Evolutionary conservation across 345 rosid genomes (phyloP).

Genomic region (Microcos paniculata): DNA sequence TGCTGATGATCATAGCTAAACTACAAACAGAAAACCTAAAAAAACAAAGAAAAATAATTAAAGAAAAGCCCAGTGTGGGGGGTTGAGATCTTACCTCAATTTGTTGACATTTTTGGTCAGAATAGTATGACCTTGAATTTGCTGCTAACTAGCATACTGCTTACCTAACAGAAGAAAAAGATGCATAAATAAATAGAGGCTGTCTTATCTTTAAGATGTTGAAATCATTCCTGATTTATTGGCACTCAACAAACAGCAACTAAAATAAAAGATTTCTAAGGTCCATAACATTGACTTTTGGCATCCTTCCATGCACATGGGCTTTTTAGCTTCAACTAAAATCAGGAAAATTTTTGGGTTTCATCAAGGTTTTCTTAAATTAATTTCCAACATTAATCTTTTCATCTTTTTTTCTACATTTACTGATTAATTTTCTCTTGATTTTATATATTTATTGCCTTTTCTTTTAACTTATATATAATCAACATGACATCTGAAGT

Average conservation of each 20-base stretch:
- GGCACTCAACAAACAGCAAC: slow-evolving; percentile 2
- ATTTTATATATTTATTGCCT: neutral
- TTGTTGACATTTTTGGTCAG: slow-evolving; percentile 19
- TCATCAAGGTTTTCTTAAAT: neutral
- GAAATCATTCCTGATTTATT: slow-evolving; percentile 23
- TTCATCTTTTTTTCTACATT: neutral
- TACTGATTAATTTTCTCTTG: neutral
- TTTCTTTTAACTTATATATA: neutral
- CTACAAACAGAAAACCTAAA: neutral
- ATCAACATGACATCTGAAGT: neutral
- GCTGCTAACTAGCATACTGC: neutral
- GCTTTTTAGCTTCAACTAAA: neutral
- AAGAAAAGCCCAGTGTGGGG: neutral
- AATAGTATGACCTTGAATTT: slow-evolving; percentile 5
- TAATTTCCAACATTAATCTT: neutral
- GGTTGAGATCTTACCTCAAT: slow-evolving; percentile 15
- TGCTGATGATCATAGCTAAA: neutral
- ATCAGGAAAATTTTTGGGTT: neutral
- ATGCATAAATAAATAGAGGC: neutral
- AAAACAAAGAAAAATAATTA: neutral
- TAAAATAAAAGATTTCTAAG: neutral
- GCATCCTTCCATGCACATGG: slow-evolving; percentile 14
- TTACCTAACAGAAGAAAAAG: slow-evolving; percentile 16
- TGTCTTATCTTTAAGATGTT: slow-evolving; percentile 20
- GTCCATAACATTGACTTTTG: slow-evolving; percentile 39